These are phyloP conservation scores for Veloboletus limbatus DNA, from an alignment of 1,284 basidiomycete species.

Conservation along the genomic window DNA sequence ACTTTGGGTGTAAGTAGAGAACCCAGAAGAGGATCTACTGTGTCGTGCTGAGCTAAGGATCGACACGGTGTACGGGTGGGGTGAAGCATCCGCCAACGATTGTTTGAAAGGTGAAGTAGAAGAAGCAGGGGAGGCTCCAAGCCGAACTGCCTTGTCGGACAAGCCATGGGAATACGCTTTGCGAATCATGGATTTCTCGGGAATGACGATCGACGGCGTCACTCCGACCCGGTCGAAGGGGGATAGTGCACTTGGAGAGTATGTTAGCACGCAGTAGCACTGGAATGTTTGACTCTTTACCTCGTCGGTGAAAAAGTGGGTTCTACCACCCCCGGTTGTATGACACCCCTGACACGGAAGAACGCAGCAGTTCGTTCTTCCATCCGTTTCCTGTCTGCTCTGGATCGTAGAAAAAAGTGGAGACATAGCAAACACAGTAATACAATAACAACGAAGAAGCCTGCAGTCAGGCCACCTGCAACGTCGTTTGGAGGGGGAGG, in stretches of 20 bases:
- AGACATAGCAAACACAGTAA: constrained; percentile 36
- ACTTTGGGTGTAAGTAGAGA: constrained; percentile 20
- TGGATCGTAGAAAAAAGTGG: constrained; percentile 41
- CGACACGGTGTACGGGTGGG: constrained; percentile 4
- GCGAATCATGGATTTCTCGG: constrained; percentile 42
- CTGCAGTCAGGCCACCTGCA: constrained; percentile 37
- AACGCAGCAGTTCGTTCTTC: constrained; percentile 42
- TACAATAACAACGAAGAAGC: constrained; percentile 3
- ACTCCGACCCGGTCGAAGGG: constrained; percentile 47
- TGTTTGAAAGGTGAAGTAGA: constrained; percentile 28
- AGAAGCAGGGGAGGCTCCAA: constrained; percentile 34
- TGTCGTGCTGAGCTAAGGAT: constrained; percentile 16
- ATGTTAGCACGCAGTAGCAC: constrained; percentile 4
- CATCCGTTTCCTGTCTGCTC: constrained; percentile 36
- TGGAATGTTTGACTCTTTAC: constrained; percentile 9
- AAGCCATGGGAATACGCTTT: constrained; percentile 34
- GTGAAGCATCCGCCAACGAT: constrained; percentile 14
- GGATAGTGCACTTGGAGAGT: constrained; percentile 11
- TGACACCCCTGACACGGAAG: constrained; percentile 46
- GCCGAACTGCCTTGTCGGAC: constrained; percentile 35
- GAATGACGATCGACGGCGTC: constrained; percentile 48
- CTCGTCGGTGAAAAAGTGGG: constrained; percentile 1
- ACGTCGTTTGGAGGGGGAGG: background rate
- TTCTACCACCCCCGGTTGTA: constrained; percentile 26
- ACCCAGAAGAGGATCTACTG: constrained; percentile 22